Base-by-base conservation (phyloP, 2,329 filamentous ascomycete species). In the Thielaviopsis populi region DNA sequence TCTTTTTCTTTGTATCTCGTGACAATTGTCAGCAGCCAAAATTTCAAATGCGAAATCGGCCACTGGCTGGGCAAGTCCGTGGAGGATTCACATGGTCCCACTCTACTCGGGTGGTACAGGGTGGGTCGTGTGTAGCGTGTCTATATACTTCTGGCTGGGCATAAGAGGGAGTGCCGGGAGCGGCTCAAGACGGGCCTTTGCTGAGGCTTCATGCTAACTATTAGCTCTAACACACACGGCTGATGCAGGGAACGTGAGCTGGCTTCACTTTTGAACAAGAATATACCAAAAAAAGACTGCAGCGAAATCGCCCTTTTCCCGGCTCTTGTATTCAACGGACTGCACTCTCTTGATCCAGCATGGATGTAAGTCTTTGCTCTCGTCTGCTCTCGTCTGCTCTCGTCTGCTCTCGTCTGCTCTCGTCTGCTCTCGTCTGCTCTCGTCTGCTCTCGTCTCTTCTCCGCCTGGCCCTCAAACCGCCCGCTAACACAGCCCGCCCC, bases 341-440 rank as follows among this genome's bases (percentile, higher is more conserved):
- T 40, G 6, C 17, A n/a, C 3, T 40, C 7, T 19, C 22, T 6
- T 46, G 30, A 22, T 33, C 37, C 33, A 65, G 48, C 56, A 72
- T 73, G 71, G 71, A 72, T 65, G 71, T 72, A 69, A 65, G 69
- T 63, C 43, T 53, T 6, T 11, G 8, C 27, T 19, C 7, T 8
- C 19, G 3, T 17, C 56, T 17, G 10, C 46, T 2, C 22, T 40
- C 7, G n/a, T n/a, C n/a, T n/a, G n/a, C n/a, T 27, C 22, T 33
- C 54, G 41, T 63, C 54, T 13, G 17, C 42, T 3, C 19, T 33
- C 7, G n/a, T 53, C 15, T 11, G 8, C 27, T 19, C 7, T 8
- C 19, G 3, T 17, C 56, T 17, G 10, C 46, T 2, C 22, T 40
- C n/a, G n/a, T 53, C 15, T 11, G 8, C 27, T 19, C 7, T 8